Evolutionary conservation across 768 basidiomycete species (phyloP), one percentile per base, ranked within the genome.

Genomic region (Brasilioporus rufonigricans): DNA sequence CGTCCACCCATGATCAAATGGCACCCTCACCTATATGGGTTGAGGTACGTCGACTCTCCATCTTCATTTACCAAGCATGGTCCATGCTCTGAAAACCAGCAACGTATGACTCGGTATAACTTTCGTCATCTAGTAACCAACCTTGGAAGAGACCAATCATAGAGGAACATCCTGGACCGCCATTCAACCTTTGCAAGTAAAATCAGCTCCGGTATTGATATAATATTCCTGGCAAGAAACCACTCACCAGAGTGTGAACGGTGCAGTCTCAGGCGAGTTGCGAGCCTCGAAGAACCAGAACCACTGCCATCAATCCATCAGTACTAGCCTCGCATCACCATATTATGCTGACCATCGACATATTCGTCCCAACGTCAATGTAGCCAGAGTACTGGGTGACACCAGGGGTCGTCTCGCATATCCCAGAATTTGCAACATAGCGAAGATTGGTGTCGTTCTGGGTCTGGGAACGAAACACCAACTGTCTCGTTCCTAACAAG

Each of bases 201-300:
- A 54, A 38, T 48, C 26, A 4, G 32, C 1, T 11, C n/a, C 13
- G 19, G 31, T 26, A 14, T 3, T 23, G 13, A 14, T 2, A 21
- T 6, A 18, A n/a, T n/a, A n/a, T n/a, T 38, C 10, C 27, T 27
- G 23, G 12, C 14, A 33, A 11, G 16, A 50, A n/a, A n/a, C n/a
- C 13, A 44, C 24, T 27, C 67, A 82, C 85, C 86, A 87, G 23
- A 87, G 72, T 2, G 84, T 84, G 61, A 88, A 82, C 0, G 85
- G 85, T 0, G 85, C 84, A 2, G 76, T 83, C 46, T 84, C 80
- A 0, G 85, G 82, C 3, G 75, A 71, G 29, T 80, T 69, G 14
- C 86, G 76, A 3, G 86, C 77, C 57, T 83, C 86, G 50, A 87
- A 88, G 67, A 86, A 87, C 83, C 85, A 87, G 62, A 87, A 87